A percentile compares a stretch with the other conserved stretches of the same genome.
phyloP scores from a whole-genome alignment of 1,284 basidiomycete species.

The Trametes polyzona region DNA sequence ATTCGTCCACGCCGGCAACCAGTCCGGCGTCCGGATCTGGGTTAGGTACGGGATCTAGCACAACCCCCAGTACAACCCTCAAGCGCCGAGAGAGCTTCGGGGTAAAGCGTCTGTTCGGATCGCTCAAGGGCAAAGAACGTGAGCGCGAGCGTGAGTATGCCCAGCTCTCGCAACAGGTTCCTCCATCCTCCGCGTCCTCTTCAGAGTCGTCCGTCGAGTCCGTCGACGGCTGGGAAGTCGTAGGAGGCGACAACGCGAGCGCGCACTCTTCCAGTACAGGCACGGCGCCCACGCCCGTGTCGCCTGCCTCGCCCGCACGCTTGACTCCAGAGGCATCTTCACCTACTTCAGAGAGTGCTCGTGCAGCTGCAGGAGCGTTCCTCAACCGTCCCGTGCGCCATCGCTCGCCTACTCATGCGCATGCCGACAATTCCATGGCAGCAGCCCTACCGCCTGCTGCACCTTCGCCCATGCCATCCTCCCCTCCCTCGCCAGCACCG shows the following conservation, averaged over 20 bases:
- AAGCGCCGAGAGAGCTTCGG: conserved; percentile 37
- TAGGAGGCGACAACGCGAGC: conserved; percentile 8
- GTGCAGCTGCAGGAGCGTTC: conserved; percentile 24
- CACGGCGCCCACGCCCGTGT: conserved; percentile 1
- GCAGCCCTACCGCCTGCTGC: neutral
- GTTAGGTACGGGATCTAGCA: neutral
- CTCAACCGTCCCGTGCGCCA: conserved; percentile 30
- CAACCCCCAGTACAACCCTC: conserved; percentile 1
- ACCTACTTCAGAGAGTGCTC: conserved; percentile 14
- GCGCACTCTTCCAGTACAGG: neutral
- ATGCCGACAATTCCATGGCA: neutral
- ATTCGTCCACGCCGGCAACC: neutral
- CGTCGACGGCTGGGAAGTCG: conserved; percentile 24
- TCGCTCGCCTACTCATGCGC: conserved; percentile 6
- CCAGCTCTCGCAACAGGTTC: neutral
- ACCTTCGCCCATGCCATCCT: conserved; percentile 1
- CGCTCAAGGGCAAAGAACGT: conserved; percentile 37
- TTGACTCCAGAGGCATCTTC: conserved; percentile 10
- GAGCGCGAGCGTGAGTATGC: conserved; percentile 20
- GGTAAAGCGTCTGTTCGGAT: conserved; percentile 34
- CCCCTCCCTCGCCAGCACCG: neutral
- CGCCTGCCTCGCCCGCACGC: conserved; percentile 8
- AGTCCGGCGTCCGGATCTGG: neutral
- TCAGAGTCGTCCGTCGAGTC: conserved; percentile 19
- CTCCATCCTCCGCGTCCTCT: conserved; percentile 7